These are phyloP conservation scores for Talaromyces sp. DNA, from an alignment of 2,329 filamentous ascomycete species.

Conservation along the genomic window DNA sequence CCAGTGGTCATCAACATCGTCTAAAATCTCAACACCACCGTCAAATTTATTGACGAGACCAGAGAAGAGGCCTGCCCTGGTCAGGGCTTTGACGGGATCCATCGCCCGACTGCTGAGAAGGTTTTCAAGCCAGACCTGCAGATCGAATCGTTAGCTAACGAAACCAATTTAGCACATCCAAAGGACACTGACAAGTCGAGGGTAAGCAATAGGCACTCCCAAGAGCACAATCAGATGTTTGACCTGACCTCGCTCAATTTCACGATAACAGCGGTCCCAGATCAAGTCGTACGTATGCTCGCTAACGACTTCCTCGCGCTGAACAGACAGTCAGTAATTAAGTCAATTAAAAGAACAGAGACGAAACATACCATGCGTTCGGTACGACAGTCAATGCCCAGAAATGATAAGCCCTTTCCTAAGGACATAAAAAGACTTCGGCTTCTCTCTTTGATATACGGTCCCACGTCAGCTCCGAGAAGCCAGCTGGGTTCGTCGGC, in stretches of 20 bases:
- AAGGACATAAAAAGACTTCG: slow-evolving; percentile 82
- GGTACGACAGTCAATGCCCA: slow-evolving; percentile 87
- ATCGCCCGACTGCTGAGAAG: slow-evolving; percentile 77
- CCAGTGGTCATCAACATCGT: slow-evolving; percentile 96
- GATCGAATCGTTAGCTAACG: slow-evolving; percentile 33
- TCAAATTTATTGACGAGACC: slow-evolving; percentile 83
- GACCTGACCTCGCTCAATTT: slow-evolving; percentile 77
- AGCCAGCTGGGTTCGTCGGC: slow-evolving; percentile 87
- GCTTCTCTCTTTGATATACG: slow-evolving; percentile 83
- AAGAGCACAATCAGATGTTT: slow-evolving; percentile 87
- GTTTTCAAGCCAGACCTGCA: slow-evolving; percentile 61
- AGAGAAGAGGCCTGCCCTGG: slow-evolving; percentile 75
- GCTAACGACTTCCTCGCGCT: slow-evolving; percentile 71
- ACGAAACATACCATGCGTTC: slow-evolving; percentile 62
- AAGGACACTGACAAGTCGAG: slow-evolving; percentile 60
- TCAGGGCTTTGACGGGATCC: slow-evolving; percentile 84
- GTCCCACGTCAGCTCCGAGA: slow-evolving; percentile 72
- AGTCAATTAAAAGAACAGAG: neutral
- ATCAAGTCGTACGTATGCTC: slow-evolving; percentile 80
- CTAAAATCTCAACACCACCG: slow-evolving; percentile 83
- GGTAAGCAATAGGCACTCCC: slow-evolving; percentile 79
- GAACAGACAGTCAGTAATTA: slow-evolving; percentile 23
- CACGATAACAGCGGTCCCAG: slow-evolving; percentile 77
- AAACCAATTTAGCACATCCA: too few relatives aligned
- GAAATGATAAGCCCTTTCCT: slow-evolving; percentile 71